Evolutionary conservation across 345 rosid species (phyloP).

Genomic region (Odontarrhena argentea): DNA sequence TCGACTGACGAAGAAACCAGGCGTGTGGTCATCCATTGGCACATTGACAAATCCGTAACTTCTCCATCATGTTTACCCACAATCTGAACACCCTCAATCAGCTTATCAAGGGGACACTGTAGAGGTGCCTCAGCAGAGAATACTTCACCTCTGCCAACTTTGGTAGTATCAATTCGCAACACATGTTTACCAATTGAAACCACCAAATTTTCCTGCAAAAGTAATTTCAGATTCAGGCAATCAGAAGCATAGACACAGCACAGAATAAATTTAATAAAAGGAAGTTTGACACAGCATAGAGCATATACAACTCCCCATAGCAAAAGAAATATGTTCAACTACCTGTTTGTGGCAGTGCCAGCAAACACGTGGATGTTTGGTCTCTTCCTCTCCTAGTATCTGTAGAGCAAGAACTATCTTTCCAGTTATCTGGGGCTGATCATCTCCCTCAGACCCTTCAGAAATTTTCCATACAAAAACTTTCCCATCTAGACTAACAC

Average conservation of each 20-base stretch:
- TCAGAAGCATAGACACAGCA: conserved; percentile 19
- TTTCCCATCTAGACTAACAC: conserved; percentile 78
- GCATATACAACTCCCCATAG: conserved; percentile 4
- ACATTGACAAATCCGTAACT: conserved; percentile 94
- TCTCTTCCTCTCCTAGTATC: conserved; percentile 55
- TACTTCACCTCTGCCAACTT: conserved; percentile 62
- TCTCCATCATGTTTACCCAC: conserved; percentile 92
- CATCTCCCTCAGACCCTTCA: conserved; percentile 82
- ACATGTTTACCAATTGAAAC: conserved; percentile 75
- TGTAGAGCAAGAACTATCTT: conserved; percentile 64
- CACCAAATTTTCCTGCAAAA: conserved; percentile 79
- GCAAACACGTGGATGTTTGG: conserved; percentile 75
- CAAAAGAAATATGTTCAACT: conserved; percentile 49
- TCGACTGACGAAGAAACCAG: conserved; percentile 86
- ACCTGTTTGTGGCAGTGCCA: conserved; percentile 98
- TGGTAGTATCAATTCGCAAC: conserved; percentile 72
- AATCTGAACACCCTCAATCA: conserved; percentile 75
- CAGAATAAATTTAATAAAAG: conserved; percentile 3
- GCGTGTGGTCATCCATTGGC: conserved; percentile 84
- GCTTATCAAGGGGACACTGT: conserved; percentile 60
- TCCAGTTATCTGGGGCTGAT: conserved; percentile 69
- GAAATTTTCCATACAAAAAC: conserved; percentile 72
- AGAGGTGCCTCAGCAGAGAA: conserved; percentile 78
- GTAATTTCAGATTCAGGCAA: neutral
- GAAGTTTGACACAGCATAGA: conserved; percentile 1